Base-by-base conservation (phyloP, 2,329 filamentous ascomycete genomes). In the Penicillium sp. region DNA sequence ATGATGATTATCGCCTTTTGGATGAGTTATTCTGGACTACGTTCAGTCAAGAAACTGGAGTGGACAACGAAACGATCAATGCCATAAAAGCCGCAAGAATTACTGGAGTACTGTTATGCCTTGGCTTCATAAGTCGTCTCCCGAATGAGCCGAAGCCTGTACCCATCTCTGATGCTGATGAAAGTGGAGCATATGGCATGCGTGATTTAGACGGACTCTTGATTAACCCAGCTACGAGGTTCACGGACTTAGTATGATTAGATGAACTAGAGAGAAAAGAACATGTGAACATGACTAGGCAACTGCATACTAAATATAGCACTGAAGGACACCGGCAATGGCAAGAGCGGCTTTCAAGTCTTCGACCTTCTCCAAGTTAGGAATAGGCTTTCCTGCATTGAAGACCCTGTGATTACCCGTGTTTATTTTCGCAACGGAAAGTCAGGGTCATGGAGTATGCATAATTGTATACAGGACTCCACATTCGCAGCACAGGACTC, bases 101-200 rank as follows among this genome's bases (percentile, higher is more conserved):
- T 26, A 35, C 69, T 12, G 75, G 75, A 1, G 42, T 74, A 40
- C 51, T 78, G 18, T 56, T 69, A 5, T 73, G 67, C 2, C 27
- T 51, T 37, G 75, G 74, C 6, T 77, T 78, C 53, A 78, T 73
- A 2, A 69, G 67, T 56, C 70, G 74, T 9, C 69, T 78, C 52
- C 67, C 67, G 20, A 77, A 75, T 61, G 61, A 62, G 59, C 66
- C 68, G 1, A 47, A 66, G 60, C 66, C 73, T 23, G 59, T 68
- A 27, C 73, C 73, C 14, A 76, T 78, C 49, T 41, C 25, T 20
- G 26, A 48, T 7, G 54, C 54, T 56, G 66, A 77, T 60, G 71
- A 76, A 58, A 57, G 49, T 20, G 73, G 76, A 53, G 63, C 63
- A 27, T 77, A 78, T 55, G 72, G 73, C 5, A 73, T 77, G 68